Evolutionary conservation across 192 early-diverging fungal genomes (phyloP).

Genomic region (Pilaira anomala): DNA sequence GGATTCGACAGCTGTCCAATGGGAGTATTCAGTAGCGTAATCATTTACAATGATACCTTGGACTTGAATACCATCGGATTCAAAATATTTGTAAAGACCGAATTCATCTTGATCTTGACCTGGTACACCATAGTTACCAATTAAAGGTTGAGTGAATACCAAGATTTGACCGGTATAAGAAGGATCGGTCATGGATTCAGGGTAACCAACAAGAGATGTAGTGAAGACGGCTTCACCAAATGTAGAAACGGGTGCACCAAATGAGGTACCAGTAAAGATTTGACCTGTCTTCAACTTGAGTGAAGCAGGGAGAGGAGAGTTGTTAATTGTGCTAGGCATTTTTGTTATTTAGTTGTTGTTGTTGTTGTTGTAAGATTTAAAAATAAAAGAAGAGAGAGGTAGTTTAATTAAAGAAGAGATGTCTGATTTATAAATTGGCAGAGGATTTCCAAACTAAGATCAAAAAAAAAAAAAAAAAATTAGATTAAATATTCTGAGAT

Average conservation of each 20-base stretch:
- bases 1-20: slow-evolving; percentile 91
- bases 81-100: slow-evolving; percentile 85
- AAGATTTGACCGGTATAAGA: slow-evolving; percentile 96
- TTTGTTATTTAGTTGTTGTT: neutral
- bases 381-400: neutral
- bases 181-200: slow-evolving; percentile 97
- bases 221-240: slow-evolving; percentile 96
- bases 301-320: slow-evolving; percentile 46
- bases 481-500: neutral
- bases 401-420: neutral
- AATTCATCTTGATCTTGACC: slow-evolving; percentile 65
- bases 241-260: slow-evolving; percentile 68
- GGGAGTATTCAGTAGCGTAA: slow-evolving; percentile 88
- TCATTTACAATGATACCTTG: slow-evolving; percentile 86
- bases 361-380: neutral
- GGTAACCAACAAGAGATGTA: slow-evolving; percentile 91
- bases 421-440: neutral
- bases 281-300: slow-evolving; percentile 81
- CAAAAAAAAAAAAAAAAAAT: slow-evolving; percentile 1
- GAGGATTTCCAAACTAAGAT: slow-evolving; percentile 30
- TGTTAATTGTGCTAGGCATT: slow-evolving; percentile 17
- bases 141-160: slow-evolving; percentile 93
- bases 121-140: slow-evolving; percentile 97
- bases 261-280: slow-evolving; percentile 80
- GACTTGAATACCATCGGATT: slow-evolving; percentile 82